Evolutionary conservation across 495 filamentous ascomycete genomes (phyloP).

Genomic region (Filosporella fistucella): DNA sequence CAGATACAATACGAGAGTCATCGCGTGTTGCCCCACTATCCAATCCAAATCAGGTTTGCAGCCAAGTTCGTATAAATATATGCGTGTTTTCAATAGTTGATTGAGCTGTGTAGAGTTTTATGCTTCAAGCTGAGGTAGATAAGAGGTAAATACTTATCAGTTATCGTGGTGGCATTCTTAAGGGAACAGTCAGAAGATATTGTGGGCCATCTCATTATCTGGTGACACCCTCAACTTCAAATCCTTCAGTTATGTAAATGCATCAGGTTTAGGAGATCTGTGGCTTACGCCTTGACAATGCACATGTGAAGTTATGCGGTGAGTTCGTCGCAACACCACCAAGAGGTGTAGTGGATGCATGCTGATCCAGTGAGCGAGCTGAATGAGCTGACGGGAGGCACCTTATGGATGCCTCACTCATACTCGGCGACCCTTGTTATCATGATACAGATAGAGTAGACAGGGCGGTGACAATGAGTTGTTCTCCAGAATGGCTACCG

Average conservation of each 20-base stretch:
- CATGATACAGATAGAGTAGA: too few relatives aligned
- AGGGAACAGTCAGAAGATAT: conserved; percentile 4
- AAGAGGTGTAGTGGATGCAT: too few relatives aligned
- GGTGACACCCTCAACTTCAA: conserved; percentile 1
- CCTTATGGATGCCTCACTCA: too few relatives aligned
- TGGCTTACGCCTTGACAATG: too few relatives aligned
- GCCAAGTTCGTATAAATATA: background rate
- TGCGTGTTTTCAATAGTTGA: background rate
- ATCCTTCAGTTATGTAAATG: background rate
- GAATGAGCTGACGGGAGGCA: too few relatives aligned
- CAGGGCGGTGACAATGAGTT: too few relatives aligned
- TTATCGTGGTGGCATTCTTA: background rate
- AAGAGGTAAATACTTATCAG: background rate
- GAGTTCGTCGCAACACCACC: too few relatives aligned
- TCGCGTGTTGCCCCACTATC: background rate
- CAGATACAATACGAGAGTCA: conserved; percentile 8
- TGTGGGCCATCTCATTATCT: conserved; percentile 1
- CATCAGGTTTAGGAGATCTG: too few relatives aligned
- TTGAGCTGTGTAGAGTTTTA: background rate
- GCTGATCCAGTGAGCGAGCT: too few relatives aligned
- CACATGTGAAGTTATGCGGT: too few relatives aligned
- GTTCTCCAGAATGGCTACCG: too few relatives aligned
- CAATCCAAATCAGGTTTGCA: background rate
- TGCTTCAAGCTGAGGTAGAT: background rate
- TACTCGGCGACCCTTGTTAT: too few relatives aligned